Base-by-base conservation (phyloP, 306 rosid species). In the Abrus pulchellus region DNA sequence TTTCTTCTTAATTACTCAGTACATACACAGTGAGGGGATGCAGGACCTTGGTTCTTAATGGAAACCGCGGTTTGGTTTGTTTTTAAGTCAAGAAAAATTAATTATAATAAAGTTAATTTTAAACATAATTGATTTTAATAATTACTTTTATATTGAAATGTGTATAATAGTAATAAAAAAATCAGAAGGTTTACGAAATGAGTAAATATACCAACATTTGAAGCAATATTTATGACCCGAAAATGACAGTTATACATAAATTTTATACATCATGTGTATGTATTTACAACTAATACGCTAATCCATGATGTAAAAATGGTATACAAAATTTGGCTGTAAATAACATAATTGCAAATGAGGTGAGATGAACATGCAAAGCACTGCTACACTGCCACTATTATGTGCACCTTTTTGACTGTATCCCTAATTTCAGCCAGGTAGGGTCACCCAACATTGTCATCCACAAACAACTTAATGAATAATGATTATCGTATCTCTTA, bases 281-380 rank as follows among this genome's bases (percentile, higher is more conserved):
- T 65, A 65, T 40, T 65, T 65, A 65, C n/a, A 33, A 65, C 52
- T 65, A 41, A 64, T 64, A 11, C n/a, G 13, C 20, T 20, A 20
- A 20, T 20, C 20, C 20, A 20, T 20, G 20, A 20, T 36, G 6
- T 12, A 14, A 36, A 63, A n/a, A 38, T 34, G 30, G 8, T 63
- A 12, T 34, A 36, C 11, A 62, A 36, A 64, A 41, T 48, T 68
- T 11, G 30, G 2, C 6, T 43, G 8, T 69, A 48, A 69, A 32
- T 11, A 30, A 6, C 12, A 68, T 32, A 70, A 33, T 49, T 49
- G 43, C 28, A 68, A 68, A 10, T 68, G 40, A 48, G 75, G 60
- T 48, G 59, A 13, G 61, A 6, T 30, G 54, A 56, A 82, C 82
- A 78, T 72, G 81, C 80, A 44, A 20, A 33, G 47, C 74, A 62